Conservation (phyloP, 495 filamentous ascomycete genomes). For the Jackrogersella multiformis region DNA sequence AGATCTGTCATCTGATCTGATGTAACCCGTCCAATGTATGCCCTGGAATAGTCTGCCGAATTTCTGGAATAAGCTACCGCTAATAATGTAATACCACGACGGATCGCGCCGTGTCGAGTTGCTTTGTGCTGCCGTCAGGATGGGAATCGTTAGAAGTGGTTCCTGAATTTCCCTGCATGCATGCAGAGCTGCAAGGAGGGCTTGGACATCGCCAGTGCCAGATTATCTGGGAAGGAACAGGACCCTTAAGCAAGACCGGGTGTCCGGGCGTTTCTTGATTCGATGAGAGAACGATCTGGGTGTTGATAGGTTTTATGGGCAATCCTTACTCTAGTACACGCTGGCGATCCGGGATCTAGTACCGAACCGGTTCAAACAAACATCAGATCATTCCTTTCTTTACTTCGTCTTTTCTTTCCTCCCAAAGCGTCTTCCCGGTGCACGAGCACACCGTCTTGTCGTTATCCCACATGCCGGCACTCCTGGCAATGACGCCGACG, state of each 20-base stretch:
- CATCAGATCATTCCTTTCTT: slow-evolving; percentile 78
- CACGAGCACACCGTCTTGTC: slow-evolving; percentile 96
- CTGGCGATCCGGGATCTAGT: slow-evolving; percentile 11
- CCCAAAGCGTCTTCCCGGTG: slow-evolving; percentile 97
- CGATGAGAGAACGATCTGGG: slow-evolving; percentile 7
- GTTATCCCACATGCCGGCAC: slow-evolving; percentile 97
- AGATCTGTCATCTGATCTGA: slow-evolving; percentile 35
- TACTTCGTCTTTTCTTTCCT: slow-evolving; percentile 92
- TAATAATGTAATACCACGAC: slow-evolving; percentile 14
- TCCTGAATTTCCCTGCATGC: slow-evolving; percentile 20
- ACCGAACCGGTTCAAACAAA: slow-evolving; percentile 11
- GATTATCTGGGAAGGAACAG: slow-evolving; percentile 3
- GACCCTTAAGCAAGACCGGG: background rate
- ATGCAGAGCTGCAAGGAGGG: background rate
- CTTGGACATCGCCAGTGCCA: background rate
- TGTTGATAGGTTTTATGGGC: slow-evolving; percentile 6
- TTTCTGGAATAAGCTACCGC: background rate
- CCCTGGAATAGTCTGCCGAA: slow-evolving; percentile 15
- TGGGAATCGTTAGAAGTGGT: slow-evolving; percentile 11
- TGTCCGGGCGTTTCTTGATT: background rate
- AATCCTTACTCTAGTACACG: slow-evolving; percentile 8
- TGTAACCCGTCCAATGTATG: slow-evolving; percentile 29
- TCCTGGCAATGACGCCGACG: slow-evolving; percentile 91
- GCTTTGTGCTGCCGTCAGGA: background rate
- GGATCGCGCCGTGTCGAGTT: slow-evolving; percentile 9